A percentile compares a stretch with the other conserved stretches of the same genome.
These are phyloP conservation scores for Globisporangium cederbergense DNA, from an alignment of 352 stramenopile species.

Conservation along the genomic window DNA sequence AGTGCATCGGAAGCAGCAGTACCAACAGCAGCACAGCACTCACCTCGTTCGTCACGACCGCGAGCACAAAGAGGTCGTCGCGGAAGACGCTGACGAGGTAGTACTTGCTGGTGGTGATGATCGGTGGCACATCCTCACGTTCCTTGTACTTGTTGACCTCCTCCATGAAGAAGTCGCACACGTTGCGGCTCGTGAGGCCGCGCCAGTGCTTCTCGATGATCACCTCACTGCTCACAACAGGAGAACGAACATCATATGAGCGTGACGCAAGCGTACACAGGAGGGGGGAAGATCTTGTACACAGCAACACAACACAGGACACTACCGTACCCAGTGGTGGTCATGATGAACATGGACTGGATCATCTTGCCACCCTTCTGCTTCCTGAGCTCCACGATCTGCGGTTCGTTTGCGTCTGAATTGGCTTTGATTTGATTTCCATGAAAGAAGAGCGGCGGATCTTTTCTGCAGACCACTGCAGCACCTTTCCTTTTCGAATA, in stretches of 20 bases:
- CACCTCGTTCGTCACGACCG: slow-evolving; percentile 93
- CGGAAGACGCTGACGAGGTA: slow-evolving; percentile 93
- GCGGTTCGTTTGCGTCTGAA: background rate
- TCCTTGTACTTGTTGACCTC: slow-evolving; percentile 92
- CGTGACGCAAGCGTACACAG: background rate
- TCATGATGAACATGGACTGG: slow-evolving; percentile 97
- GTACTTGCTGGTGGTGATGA: slow-evolving; percentile 86
- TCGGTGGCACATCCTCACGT: slow-evolving; percentile 84
- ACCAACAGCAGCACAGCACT: background rate
- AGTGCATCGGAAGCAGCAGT: background rate
- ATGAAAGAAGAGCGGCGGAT: slow-evolving; percentile 1
- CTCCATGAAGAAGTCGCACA: slow-evolving; percentile 98
- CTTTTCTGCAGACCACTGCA: background rate
- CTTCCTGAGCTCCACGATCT: background rate
- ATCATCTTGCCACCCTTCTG: slow-evolving; percentile 78
- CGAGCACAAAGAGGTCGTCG: slow-evolving; percentile 94
- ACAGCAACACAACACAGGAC: background rate
- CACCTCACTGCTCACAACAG: slow-evolving; percentile 77
- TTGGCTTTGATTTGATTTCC: background rate
- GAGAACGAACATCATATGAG: background rate
- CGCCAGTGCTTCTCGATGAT: slow-evolving; percentile 99
- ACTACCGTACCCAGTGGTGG: slow-evolving; percentile 77
- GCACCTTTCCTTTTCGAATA: too few species aligned
- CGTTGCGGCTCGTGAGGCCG: slow-evolving; percentile 90
- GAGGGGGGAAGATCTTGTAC: background rate